Evolutionary conservation across 495 filamentous ascomycete genomes (phyloP), one percentile per base, ranked within the genome.

Genomic region (Aspergillus mulundensis): DNA sequence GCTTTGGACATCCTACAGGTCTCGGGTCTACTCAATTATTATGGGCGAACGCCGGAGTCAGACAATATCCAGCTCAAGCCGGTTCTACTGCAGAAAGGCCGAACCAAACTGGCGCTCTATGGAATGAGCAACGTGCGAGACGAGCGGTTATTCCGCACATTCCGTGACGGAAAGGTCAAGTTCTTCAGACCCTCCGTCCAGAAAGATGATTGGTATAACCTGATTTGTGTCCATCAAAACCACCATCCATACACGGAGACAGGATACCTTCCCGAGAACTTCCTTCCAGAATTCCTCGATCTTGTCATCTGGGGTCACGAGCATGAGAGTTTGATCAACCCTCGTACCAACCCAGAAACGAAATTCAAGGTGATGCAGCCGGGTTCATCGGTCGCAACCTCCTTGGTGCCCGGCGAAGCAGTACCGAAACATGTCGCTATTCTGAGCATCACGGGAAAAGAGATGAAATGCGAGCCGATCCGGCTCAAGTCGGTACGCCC

Each of bases 281-380:
- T 97, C 66, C 82, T 99, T 0, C 95, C 94, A 0, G 86, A 88
- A 5, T 99, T 95, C 66, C 71, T 97, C 36, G 89, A 99, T 66
- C 75, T 99, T 15, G 84, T 97, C 0, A 76, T 99, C 43, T 99
- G 94, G 94, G 94, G 94, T 21, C 94, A 99, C 63, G 94, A 99
- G 69, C 94, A 99, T 63, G 95, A 99, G 72, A 97, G 93, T 66
- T 69, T 94, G 5, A 95, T 97, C 60, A 83, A 95, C 39, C 94
- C 94, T 1, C 64, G 70, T 11, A 78, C 81, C 21, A 97, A 96
- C 63, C 83, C 88, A 0, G 91, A 96, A 67, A 95, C 84, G 55
- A 86, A 85, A 8, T 97, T 97, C 61, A 84, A 92, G 64, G 91
- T 99, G 57, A 96, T 99, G 82, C 94, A 99, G 62, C 94, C 94